These are phyloP conservation scores for Cyberlindnera maclurae DNA, from an alignment of 805 yeast genomes.

Conservation along the genomic window DNA sequence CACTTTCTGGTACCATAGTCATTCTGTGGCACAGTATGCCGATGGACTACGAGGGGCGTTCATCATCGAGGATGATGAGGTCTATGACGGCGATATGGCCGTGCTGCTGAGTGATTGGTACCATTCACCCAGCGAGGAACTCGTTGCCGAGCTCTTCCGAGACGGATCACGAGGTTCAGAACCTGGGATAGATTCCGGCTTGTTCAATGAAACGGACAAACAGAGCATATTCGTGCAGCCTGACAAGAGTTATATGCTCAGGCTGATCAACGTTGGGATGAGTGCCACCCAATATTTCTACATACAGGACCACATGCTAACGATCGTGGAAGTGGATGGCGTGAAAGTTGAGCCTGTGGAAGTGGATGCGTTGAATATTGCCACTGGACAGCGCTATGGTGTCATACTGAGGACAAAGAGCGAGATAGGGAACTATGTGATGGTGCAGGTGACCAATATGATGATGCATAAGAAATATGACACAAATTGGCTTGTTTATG, in stretches of 20 bases:
- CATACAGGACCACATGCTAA: conserved; percentile 45
- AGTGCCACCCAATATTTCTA: conserved; percentile 50
- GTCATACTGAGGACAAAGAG: conserved; percentile 49
- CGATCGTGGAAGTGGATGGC: conserved; percentile 56
- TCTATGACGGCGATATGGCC: conserved; percentile 40
- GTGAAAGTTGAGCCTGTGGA: conserved; percentile 42
- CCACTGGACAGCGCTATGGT: conserved; percentile 76
- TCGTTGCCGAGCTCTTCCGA: conserved; percentile 32
- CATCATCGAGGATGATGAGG: conserved; percentile 20
- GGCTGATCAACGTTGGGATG: conserved; percentile 50
- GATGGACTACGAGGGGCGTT: conserved; percentile 45
- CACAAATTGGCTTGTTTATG: conserved; percentile 46
- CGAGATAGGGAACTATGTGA: conserved; percentile 33
- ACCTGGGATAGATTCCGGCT: conserved; percentile 38
- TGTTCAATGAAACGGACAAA: conserved; percentile 41
- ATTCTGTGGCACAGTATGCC: conserved; percentile 37
- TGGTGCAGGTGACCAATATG: conserved; percentile 52
- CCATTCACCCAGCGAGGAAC: conserved; percentile 31
- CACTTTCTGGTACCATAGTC: conserved; percentile 52
- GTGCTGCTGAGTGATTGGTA: conserved; percentile 44
- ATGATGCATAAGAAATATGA: conserved; percentile 64
- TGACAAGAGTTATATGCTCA: conserved; percentile 37
- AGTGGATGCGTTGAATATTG: conserved; percentile 41
- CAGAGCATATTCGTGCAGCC: conserved; percentile 39
- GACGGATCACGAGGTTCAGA: conserved; percentile 39